phyloP scores from a whole-genome alignment of 2,329 filamentous ascomycete species.

The Claviceps pazoutovae region DNA sequence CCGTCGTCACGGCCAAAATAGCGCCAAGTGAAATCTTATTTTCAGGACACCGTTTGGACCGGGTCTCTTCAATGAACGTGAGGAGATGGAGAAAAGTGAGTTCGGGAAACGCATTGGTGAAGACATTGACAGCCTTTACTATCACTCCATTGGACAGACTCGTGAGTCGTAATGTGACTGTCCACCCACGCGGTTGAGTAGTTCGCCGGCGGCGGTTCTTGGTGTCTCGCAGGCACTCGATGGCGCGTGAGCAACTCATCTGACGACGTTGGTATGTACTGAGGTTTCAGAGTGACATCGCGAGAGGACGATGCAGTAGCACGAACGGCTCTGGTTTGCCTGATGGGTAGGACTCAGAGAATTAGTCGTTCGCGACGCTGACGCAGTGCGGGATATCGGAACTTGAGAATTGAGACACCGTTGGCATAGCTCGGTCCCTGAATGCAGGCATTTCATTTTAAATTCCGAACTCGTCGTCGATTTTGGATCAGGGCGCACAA shows the following conservation, averaged over 20 bases:
- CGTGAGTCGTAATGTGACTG: constrained; percentile 11
- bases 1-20: constrained; percentile 16
- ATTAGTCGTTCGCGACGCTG: neutral
- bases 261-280: neutral
- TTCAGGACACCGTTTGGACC: constrained; percentile 10
- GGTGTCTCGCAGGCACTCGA: neutral
- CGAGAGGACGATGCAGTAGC: neutral
- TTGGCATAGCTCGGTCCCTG: too few species aligned
- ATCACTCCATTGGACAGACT: constrained; percentile 13
- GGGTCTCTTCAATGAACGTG: constrained; percentile 15
- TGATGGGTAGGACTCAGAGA: constrained; percentile 2
- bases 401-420: constrained; percentile 4
- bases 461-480: too few species aligned
- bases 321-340: neutral
- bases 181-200: too few species aligned
- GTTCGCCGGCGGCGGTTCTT: neutral
- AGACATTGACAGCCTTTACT: constrained; percentile 19
- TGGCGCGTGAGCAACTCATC: neutral
- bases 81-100: constrained; percentile 20
- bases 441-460: too few species aligned
- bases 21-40: constrained; percentile 17
- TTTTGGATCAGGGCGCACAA: too few species aligned
- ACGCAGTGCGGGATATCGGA: constrained; percentile 13
- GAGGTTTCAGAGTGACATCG: neutral
- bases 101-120: constrained; percentile 22